phyloP scores from a whole-genome alignment of 1,139 yeast species.

The Wickerhamiella pararugosa region DNA sequence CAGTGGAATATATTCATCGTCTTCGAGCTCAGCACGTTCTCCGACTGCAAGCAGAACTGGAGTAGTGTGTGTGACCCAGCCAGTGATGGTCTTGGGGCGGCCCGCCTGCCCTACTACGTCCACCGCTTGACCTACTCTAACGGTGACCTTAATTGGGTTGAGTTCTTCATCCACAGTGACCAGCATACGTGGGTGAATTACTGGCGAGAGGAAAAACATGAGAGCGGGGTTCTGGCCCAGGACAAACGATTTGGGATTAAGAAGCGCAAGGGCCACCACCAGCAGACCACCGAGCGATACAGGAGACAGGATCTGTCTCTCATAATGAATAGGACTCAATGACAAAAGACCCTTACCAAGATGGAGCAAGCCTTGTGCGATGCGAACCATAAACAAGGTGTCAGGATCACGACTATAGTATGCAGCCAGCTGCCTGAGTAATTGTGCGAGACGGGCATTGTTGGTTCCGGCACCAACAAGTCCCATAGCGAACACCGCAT shows the following conservation, averaged over 20 bases:
- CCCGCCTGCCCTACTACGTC: conserved; percentile 99
- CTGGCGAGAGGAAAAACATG: conserved; percentile 75
- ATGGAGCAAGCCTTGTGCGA: conserved; percentile 89
- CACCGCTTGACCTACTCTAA: conserved; percentile 96
- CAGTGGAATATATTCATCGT: conserved; percentile 78
- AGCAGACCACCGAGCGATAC: conserved; percentile 82
- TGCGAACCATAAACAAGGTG: conserved; percentile 79
- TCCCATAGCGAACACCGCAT: conserved; percentile 95
- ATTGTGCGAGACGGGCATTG: conserved; percentile 93
- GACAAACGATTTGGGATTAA: conserved; percentile 66
- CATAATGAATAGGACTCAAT: conserved; percentile 77
- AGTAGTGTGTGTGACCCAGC: conserved; percentile 98
- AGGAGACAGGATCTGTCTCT: conserved; percentile 74
- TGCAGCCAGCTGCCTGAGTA: conserved; percentile 84
- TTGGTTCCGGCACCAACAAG: conserved; percentile 97
- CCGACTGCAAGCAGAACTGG: conserved; percentile 90
- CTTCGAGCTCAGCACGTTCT: conserved; percentile 93
- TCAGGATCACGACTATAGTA: conserved; percentile 87
- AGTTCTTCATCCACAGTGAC: conserved; percentile 84
- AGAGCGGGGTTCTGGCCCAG: conserved; percentile 58
- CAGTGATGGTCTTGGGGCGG: conserved; percentile 94
- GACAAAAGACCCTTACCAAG: conserved; percentile 93
- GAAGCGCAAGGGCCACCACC: conserved; percentile 69
- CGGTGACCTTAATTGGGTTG: conserved; percentile 84
- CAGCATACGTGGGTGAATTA: conserved; percentile 85